These are phyloP conservation scores for Venturiaceae sp. DNA, from an alignment of 2,329 filamentous ascomycete genomes.

Conservation along the genomic window DNA sequence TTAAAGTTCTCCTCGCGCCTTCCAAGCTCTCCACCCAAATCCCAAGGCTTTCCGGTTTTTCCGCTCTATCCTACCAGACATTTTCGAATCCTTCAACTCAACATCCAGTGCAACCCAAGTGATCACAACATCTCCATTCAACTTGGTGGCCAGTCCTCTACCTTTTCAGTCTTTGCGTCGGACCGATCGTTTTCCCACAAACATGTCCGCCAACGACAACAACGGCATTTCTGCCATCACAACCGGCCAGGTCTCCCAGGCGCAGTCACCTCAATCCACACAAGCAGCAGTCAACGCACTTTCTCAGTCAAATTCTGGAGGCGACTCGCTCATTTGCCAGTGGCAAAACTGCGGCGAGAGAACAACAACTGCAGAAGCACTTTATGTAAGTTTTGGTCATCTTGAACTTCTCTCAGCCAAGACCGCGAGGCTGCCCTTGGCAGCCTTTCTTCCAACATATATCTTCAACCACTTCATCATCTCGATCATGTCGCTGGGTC, in stretches of 20 bases:
- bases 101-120: not conserved
- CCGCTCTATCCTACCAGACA: not conserved
- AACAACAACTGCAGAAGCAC: slow-evolving; percentile 46
- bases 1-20: not conserved
- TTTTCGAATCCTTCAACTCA: not conserved
- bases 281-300: slow-evolving; percentile 1
- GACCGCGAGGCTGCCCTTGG: not conserved
- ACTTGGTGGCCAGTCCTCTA: not conserved
- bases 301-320: slow-evolving; percentile 10
- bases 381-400: slow-evolving; percentile 43
- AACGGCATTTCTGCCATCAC: not conserved
- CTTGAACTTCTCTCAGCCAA: not conserved
- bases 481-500: not conserved
- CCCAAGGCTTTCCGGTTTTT: too few species aligned
- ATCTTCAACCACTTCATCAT: not conserved
- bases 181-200: not conserved
- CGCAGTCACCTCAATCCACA: not conserved
- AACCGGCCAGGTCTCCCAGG: slow-evolving; percentile 2
- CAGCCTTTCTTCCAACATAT: not conserved
- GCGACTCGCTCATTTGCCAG: slow-evolving; percentile 45
- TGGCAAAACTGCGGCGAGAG: slow-evolving; percentile 55
- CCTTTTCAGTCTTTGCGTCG: not conserved
- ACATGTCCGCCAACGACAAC: slow-evolving; percentile 1
- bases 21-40: not conserved
- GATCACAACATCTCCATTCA: not conserved